A percentile compares a stretch with the other conserved stretches of the same genome.
Conservation (phyloP, 2,329 filamentous ascomycete species). For the Leptodontidium sp. region DNA sequence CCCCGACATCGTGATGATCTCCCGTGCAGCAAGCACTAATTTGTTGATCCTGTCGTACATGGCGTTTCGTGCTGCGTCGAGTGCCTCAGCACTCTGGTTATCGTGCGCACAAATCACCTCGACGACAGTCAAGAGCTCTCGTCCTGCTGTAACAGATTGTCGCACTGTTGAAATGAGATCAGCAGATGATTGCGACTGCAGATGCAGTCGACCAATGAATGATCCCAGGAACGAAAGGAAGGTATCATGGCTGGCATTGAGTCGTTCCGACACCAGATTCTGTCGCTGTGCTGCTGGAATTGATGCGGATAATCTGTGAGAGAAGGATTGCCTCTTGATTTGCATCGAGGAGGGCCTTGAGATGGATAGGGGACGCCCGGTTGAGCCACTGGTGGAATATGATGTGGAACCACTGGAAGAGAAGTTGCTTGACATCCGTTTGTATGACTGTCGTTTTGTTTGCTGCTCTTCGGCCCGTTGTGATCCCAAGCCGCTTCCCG, state of each 20-base stretch:
- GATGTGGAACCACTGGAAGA: slow-evolving; percentile 35
- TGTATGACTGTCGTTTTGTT: slow-evolving; percentile 43
- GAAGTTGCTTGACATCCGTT: slow-evolving; percentile 41
- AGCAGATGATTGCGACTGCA: slow-evolving; percentile 89
- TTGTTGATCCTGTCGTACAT: slow-evolving; percentile 85
- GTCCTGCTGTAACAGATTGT: slow-evolving; percentile 83
- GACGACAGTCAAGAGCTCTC: slow-evolving; percentile 79
- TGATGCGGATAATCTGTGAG: slow-evolving; percentile 81
- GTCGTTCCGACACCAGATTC: slow-evolving; percentile 82
- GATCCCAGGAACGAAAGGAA: slow-evolving; percentile 92
- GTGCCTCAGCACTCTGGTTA: slow-evolving; percentile 68
- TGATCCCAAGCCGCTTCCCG: slow-evolving; percentile 42
- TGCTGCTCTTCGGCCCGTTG: slow-evolving; percentile 42
- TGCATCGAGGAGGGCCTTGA: slow-evolving; percentile 37
- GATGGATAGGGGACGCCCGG: slow-evolving; percentile 39
- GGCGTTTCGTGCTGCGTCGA: slow-evolving; percentile 73
- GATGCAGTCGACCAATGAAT: slow-evolving; percentile 87
- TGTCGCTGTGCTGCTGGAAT: slow-evolving; percentile 69
- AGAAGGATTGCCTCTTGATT: slow-evolving; percentile 44
- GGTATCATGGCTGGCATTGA: slow-evolving; percentile 82
- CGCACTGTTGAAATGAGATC: slow-evolving; percentile 85
- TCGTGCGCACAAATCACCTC: slow-evolving; percentile 85
- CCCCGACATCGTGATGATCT: slow-evolving; percentile 76
- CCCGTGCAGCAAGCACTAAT: slow-evolving; percentile 80
- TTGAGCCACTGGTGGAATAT: slow-evolving; percentile 9